Evolutionary conservation across 306 rosid genomes (phyloP), one percentile per base, ranked within the genome.

Genomic region (Dryas drummondii): DNA sequence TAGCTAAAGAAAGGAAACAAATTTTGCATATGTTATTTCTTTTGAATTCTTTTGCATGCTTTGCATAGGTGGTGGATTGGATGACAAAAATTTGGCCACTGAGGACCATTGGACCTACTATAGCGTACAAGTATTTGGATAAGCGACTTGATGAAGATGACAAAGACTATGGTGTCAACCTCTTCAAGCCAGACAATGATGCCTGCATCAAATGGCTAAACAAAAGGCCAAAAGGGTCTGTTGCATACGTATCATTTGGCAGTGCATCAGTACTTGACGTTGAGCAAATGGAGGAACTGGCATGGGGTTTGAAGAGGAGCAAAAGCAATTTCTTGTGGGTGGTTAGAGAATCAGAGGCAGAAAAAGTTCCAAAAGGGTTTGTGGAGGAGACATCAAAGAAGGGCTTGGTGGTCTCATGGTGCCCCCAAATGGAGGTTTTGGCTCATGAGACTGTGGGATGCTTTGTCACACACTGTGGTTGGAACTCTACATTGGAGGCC

Each of bases 231-330:
- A 59, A 37, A 65, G 64, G 57, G 3, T 68, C 79, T 40, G 73
- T 77, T 53, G 52, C 22, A 3, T 84, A 76, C 75, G 84, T 73
- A 4, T 77, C 84, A 0, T 84, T 84, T 37, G 87, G 87, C 6
- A 84, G 87, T 7, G 0, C 59, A 11, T 75, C 52, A 0, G 55
- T 7, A 5, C 55, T 84, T 7, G 51, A n/a, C n/a, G 68, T n/a
- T 15, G 87, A 84, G 60, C 78, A 80, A 48, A 73, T 58, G 66
- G 58, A 27, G 44, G 82, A 84, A 71, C 44, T 80, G 0, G 87
- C 84, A 41, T 63, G 59, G 41, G 80, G 80, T 47, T 53, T 84
- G 61, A 77, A 4, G 19, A 61, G 55, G 4, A 41, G 70, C 58
- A 67, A 40, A 1, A 14, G 16, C 22, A 47, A 48, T n/a, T 83